phyloP scores from a whole-genome alignment of 148 eudicot species.

The Heliosperma pusillum region DNA sequence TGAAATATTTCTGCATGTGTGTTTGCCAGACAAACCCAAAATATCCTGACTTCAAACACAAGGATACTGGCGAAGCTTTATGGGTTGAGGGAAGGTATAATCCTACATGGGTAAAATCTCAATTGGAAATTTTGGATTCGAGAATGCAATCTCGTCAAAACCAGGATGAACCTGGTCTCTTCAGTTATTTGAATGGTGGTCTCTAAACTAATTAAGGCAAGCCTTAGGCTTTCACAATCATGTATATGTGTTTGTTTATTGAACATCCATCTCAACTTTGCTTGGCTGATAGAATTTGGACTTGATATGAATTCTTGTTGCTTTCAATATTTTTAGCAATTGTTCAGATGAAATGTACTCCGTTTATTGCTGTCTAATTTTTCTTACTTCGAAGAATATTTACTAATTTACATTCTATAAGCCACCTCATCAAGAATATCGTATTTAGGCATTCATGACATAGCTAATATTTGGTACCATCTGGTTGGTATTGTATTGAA shows the following conservation, averaged over 20 bases:
- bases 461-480: background rate
- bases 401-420: background rate
- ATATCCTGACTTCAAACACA: conserved; percentile 96
- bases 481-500: conserved; percentile 16
- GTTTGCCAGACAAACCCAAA: conserved; percentile 67
- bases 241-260: conserved; percentile 14
- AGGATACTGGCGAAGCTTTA: conserved; percentile 89
- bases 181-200: conserved; percentile 36
- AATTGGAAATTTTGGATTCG: conserved; percentile 64
- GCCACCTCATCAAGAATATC: background rate
- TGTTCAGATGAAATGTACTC: conserved; percentile 8
- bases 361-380: background rate
- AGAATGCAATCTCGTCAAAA: conserved; percentile 55
- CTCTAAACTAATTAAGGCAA: conserved; percentile 25
- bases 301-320: conserved; percentile 4
- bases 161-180: conserved; percentile 35
- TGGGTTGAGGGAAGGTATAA: conserved; percentile 76
- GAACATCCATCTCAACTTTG: background rate
- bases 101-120: conserved; percentile 92
- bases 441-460: background rate
- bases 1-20: conserved; percentile 3
- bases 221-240: conserved; percentile 6
- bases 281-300: conserved; percentile 6
- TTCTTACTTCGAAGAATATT: conserved; percentile 10
- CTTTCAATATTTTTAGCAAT: background rate